Evolutionary conservation across 1,284 basidiomycete species (phyloP).

Genomic region (Ceratobasidium sp.): DNA sequence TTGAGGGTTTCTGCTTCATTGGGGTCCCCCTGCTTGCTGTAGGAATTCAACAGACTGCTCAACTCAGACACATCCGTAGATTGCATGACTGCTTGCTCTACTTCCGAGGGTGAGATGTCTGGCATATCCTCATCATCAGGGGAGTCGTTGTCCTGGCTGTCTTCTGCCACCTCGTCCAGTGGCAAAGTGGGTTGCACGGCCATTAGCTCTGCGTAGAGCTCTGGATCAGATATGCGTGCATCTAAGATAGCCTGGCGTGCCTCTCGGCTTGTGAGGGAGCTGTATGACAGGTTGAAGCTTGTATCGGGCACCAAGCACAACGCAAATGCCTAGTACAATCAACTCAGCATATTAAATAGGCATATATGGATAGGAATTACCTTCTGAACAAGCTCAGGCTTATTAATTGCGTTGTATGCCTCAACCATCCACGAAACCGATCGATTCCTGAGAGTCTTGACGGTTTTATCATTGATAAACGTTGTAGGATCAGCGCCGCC

Average conservation of each 20-base stretch:
- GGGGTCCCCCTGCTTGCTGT: too few species aligned
- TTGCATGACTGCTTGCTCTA: too few species aligned
- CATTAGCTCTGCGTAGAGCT: neutral
- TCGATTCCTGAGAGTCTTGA: conserved; percentile 7
- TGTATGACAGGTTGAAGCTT: conserved; percentile 43
- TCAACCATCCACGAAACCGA: conserved; percentile 6
- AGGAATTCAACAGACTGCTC: too few species aligned
- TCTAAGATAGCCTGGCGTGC: conserved; percentile 8
- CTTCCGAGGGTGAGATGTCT: too few species aligned
- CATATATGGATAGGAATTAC: neutral
- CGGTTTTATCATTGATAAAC: conserved; percentile 28
- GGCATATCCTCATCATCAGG: too few species aligned
- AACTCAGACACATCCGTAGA: too few species aligned
- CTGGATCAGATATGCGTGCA: neutral
- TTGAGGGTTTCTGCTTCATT: too few species aligned
- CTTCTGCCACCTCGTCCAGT: too few species aligned
- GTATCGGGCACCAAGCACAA: conserved; percentile 16
- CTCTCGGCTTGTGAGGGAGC: conserved; percentile 39
- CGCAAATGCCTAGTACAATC: conserved; percentile 41
- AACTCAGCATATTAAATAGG: neutral
- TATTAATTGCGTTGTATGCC: conserved; percentile 29
- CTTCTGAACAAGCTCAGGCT: conserved; percentile 22
- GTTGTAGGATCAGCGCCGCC: conserved; percentile 28
- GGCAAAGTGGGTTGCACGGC: too few species aligned
- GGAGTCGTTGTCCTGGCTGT: too few species aligned